phyloP scores from a whole-genome alignment of 2,329 filamentous ascomycete genomes.

The Arthrobotrys conoides region DNA sequence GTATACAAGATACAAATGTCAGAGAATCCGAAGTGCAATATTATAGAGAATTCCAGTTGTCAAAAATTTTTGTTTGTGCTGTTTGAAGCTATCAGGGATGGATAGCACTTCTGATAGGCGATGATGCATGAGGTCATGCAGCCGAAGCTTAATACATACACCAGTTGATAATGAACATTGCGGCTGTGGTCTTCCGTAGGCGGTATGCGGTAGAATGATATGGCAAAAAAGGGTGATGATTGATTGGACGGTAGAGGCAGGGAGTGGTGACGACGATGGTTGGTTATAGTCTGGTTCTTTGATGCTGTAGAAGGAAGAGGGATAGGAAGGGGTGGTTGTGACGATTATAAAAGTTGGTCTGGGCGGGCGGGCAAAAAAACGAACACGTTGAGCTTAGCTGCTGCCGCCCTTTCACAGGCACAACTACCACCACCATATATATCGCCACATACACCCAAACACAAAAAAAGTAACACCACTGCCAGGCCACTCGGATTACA shows the following conservation, averaged over 20 bases:
- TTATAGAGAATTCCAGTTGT: background rate
- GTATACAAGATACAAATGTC: constrained; percentile 59
- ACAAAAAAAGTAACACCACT: constrained; percentile 45
- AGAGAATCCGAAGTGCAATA: constrained; percentile 20
- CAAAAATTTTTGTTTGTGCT: constrained; percentile 21
- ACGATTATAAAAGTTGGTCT: constrained; percentile 54
- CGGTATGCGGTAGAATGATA: background rate
- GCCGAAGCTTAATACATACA: constrained; percentile 74
- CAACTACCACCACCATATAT: constrained; percentile 8
- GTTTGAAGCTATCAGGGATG: constrained; percentile 14
- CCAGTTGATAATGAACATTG: constrained; percentile 96
- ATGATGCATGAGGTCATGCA: constrained; percentile 59
- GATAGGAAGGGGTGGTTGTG: constrained; percentile 46
- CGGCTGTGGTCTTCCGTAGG: constrained; percentile 45
- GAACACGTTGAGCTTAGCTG: constrained; percentile 53
- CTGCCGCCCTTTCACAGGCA: constrained; percentile 38
- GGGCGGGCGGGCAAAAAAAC: constrained; percentile 43
- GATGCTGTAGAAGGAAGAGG: constrained; percentile 35
- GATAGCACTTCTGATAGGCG: constrained; percentile 24
- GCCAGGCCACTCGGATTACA: constrained; percentile 31
- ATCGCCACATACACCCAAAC: constrained; percentile 33
- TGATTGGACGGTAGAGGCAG: constrained; percentile 52
- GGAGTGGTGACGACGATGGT: constrained; percentile 64
- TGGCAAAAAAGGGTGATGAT: constrained; percentile 2
- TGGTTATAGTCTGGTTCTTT: constrained; percentile 30